Percentiles rank a stretch among this genome's conserved stretches.
Conservation (phyloP, 208 protist species). For the Lotmaria passim region DNA sequence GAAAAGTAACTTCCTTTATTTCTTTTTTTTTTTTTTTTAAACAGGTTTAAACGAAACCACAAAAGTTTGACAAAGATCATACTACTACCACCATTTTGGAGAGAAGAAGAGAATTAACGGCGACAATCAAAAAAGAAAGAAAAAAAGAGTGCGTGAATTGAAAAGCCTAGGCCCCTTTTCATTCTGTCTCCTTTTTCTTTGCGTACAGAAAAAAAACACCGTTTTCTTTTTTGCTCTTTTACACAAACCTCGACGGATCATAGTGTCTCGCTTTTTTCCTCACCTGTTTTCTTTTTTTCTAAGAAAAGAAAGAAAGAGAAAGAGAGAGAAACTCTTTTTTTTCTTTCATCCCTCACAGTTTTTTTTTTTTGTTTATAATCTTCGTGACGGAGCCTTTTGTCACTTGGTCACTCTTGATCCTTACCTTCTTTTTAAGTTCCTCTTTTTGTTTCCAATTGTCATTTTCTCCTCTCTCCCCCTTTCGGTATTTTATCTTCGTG, state of each 20-base stretch:
- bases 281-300: neutral
- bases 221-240: neutral
- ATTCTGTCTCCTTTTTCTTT: neutral
- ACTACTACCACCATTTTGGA: no score
- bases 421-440: no score
- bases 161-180: constrained; percentile 1
- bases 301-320: neutral
- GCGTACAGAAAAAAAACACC: neutral
- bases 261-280: neutral
- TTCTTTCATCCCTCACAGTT: neutral
- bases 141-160: neutral
- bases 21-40: no score
- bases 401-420: neutral
- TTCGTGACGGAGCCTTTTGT: neutral
- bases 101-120: neutral
- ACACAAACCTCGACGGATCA: neutral
- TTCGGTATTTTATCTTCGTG: no score
- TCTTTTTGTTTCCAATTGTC: neutral
- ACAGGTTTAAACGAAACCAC: no score
- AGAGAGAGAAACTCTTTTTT: neutral
- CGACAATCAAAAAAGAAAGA: neutral
- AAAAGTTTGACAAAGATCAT: no score
- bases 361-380: neutral
- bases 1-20: no score
- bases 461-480: no score